Evolutionary conservation across 1,284 basidiomycete genomes (phyloP).

Genomic region (Butyriboletus appendiculatus): DNA sequence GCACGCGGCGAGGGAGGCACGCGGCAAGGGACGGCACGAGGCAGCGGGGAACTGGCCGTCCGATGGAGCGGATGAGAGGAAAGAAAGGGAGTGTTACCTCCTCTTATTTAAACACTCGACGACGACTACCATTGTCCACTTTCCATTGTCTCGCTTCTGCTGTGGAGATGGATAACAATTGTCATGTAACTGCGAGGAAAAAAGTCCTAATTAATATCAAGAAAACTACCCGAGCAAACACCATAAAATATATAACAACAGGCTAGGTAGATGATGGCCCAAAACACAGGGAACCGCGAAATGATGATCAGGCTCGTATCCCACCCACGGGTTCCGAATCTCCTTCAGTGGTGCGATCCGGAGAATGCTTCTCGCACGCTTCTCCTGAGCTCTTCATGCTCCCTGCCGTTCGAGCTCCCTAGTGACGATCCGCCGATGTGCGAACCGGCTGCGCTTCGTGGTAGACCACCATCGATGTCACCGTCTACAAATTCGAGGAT

Average conservation of each 20-base stretch:
- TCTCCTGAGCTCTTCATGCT: slow-evolving; percentile 76
- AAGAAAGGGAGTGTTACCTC: not conserved
- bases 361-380: slow-evolving; percentile 80
- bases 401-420: slow-evolving; percentile 54
- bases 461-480: slow-evolving; percentile 57
- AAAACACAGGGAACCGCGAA: not conserved
- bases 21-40: slow-evolving; percentile 28
- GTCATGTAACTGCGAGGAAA: not conserved
- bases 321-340: not conserved
- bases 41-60: slow-evolving; percentile 10
- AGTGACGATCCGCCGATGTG: slow-evolving; percentile 66
- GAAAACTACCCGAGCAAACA: slow-evolving; percentile 13
- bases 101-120: not conserved
- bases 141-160: slow-evolving; percentile 1
- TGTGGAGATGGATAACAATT: slow-evolving; percentile 1
- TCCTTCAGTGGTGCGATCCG: slow-evolving; percentile 46
- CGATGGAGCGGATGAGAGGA: not conserved
- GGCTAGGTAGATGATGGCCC: slow-evolving; percentile 1
- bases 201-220: slow-evolving; percentile 12
- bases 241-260: slow-evolving; percentile 25
- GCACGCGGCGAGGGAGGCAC: slow-evolving; percentile 16
- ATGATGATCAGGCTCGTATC: not conserved
- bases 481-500: slow-evolving; percentile 86
- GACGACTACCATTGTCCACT: no score
- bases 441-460: slow-evolving; percentile 61